A percentile compares a stretch with the other conserved stretches of the same genome.
phyloP scores from a whole-genome alignment of 2,329 filamentous ascomycete species.

The Plectosphaerella sp. region DNA sequence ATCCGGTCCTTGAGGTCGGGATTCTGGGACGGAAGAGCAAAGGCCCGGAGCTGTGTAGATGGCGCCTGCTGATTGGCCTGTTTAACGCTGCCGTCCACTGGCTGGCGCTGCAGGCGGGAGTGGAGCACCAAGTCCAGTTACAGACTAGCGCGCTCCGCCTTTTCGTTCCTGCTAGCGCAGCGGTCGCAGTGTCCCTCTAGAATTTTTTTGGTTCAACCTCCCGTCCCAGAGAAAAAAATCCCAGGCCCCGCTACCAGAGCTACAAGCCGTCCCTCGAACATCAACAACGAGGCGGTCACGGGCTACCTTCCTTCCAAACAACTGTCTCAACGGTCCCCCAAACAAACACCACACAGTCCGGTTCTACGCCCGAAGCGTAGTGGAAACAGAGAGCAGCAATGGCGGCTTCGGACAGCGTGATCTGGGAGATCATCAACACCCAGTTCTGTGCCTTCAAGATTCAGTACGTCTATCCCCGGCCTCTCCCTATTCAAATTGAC shows the following conservation, averaged over 20 bases:
- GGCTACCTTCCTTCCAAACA: slow-evolving; percentile 61
- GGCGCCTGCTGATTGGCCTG: too few species aligned
- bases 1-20: background rate
- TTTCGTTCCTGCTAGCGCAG: background rate
- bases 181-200: background rate
- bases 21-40: too few species aligned
- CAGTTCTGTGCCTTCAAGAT: slow-evolving; percentile 94
- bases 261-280: slow-evolving; percentile 84
- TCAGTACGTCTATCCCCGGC: slow-evolving; percentile 52
- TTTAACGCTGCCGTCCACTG: too few species aligned
- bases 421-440: slow-evolving; percentile 96
- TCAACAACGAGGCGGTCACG: slow-evolving; percentile 95
- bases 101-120: too few species aligned
- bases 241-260: slow-evolving; percentile 16
- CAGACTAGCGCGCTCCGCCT: too few species aligned
- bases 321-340: background rate
- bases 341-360: background rate
- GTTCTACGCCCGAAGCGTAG: background rate
- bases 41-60: too few species aligned
- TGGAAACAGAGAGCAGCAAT: slow-evolving; percentile 39
- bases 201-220: slow-evolving; percentile 3
- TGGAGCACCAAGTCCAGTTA: too few species aligned
- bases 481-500: background rate
- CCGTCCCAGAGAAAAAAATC: slow-evolving; percentile 2
- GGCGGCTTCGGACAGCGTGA: slow-evolving; percentile 84